phyloP scores from a whole-genome alignment of 2,329 filamentous ascomycete genomes.

The Nemania sp. region DNA sequence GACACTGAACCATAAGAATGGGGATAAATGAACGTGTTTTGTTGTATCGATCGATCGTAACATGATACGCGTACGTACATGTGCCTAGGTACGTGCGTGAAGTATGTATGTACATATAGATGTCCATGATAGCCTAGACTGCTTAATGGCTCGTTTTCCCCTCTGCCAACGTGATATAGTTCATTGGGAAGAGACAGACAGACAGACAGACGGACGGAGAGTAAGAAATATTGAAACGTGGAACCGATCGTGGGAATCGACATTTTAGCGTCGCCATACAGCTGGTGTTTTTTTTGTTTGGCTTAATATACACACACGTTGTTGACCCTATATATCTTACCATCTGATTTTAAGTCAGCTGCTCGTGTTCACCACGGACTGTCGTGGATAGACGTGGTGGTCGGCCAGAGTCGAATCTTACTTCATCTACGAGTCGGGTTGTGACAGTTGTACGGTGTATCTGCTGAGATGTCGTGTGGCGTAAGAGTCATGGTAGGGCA shows the following conservation, averaged over 20 bases:
- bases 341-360: slow-evolving; percentile 2
- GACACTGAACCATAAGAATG: too few relatives aligned
- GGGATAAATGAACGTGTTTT: too few relatives aligned
- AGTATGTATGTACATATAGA: too few relatives aligned
- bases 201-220: background rate
- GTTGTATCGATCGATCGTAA: too few relatives aligned
- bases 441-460: background rate
- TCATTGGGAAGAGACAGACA: too few relatives aligned
- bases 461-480: background rate
- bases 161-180: too few relatives aligned
- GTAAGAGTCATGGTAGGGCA: background rate
- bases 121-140: too few relatives aligned
- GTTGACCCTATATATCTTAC: slow-evolving; percentile 4
- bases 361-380: background rate
- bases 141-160: too few relatives aligned
- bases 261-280: background rate
- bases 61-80: background rate
- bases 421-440: slow-evolving; percentile 19
- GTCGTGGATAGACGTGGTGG: slow-evolving; percentile 3
- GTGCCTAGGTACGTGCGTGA: background rate
- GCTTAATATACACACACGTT: slow-evolving; percentile 18
- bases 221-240: slow-evolving; percentile 17
- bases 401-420: slow-evolving; percentile 1
- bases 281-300: slow-evolving; percentile 9
- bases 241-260: slow-evolving; percentile 12